phyloP scores from a whole-genome alignment of 768 basidiomycete genomes.

The Hirschioporus abietinus region DNA sequence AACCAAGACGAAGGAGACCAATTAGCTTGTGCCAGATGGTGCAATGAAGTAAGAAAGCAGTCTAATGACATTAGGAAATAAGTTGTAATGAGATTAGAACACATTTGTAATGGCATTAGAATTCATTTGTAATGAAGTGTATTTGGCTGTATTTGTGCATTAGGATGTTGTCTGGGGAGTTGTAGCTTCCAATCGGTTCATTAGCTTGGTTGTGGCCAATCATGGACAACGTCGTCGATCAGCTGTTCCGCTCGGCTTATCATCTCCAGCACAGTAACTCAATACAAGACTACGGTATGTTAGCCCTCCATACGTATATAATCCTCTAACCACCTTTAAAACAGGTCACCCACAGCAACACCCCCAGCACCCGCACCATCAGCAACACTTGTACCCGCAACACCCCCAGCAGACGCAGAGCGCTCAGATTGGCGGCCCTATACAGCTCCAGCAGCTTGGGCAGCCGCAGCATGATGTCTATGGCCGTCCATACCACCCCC shows the following conservation, averaged over 20 bases:
- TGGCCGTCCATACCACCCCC: slow-evolving; percentile 16
- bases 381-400: slow-evolving; percentile 10
- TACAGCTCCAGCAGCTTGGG: slow-evolving; percentile 9
- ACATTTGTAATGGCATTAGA: too few species aligned
- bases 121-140: not conserved
- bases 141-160: not conserved
- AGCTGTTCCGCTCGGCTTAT: slow-evolving; percentile 55
- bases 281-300: slow-evolving; percentile 23
- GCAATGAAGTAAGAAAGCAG: too few species aligned
- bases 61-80: too few species aligned
- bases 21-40: too few species aligned
- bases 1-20: too few species aligned
- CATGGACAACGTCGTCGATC: slow-evolving; percentile 54
- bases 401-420: slow-evolving; percentile 15
- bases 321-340: slow-evolving; percentile 23
- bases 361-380: slow-evolving; percentile 13
- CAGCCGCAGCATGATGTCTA: slow-evolving; percentile 22
- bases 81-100: not conserved
- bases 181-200: not conserved
- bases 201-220: slow-evolving; percentile 30
- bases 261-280: slow-evolving; percentile 33
- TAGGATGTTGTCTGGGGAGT: not conserved
- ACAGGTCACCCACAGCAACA: slow-evolving; percentile 18
- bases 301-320: not conserved
- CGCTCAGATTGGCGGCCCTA: slow-evolving; percentile 9